phyloP scores from a whole-genome alignment of 306 rosid genomes.

The Medicago arabica region DNA sequence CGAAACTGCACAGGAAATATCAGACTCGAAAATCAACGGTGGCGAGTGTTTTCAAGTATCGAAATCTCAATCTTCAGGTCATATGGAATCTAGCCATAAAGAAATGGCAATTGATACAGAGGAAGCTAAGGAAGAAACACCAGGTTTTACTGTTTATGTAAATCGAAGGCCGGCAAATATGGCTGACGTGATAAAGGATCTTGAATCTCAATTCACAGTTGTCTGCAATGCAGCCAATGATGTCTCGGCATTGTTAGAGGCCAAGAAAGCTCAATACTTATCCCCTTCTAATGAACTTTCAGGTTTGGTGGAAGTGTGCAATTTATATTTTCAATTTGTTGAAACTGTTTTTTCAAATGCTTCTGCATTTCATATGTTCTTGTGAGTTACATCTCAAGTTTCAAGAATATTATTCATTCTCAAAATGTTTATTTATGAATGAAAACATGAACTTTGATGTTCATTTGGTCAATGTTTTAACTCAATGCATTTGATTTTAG shows the following conservation, averaged over 20 bases:
- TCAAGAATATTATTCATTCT: slow-evolving; percentile 10
- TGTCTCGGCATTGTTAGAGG: slow-evolving; percentile 77
- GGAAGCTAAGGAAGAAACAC: slow-evolving; percentile 70
- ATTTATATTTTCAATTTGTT: slow-evolving; percentile 16
- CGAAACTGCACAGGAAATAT: slow-evolving; percentile 46
- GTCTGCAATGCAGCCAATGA: slow-evolving; percentile 78
- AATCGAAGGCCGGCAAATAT: slow-evolving; percentile 84
- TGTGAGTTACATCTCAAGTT: slow-evolving; percentile 6
- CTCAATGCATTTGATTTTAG: background rate
- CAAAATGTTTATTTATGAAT: slow-evolving; percentile 10
- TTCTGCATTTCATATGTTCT: slow-evolving; percentile 27
- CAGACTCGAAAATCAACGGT: slow-evolving; percentile 42
- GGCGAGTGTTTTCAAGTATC: slow-evolving; percentile 53
- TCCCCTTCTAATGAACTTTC: slow-evolving; percentile 67
- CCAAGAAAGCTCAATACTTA: slow-evolving; percentile 60
- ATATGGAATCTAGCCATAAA: slow-evolving; percentile 52
- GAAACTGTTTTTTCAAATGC: slow-evolving; percentile 13
- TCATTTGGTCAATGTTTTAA: too few relatives aligned
- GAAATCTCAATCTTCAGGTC: slow-evolving; percentile 61
- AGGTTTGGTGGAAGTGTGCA: slow-evolving; percentile 54
- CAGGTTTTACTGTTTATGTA: slow-evolving; percentile 82
- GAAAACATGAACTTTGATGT: slow-evolving; percentile 11
- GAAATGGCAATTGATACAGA: slow-evolving; percentile 52
- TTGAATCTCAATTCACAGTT: slow-evolving; percentile 73
- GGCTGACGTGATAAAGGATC: slow-evolving; percentile 81